phyloP scores from a whole-genome alignment of 257 asterid genomes.

The Linderniella brevidens region DNA sequence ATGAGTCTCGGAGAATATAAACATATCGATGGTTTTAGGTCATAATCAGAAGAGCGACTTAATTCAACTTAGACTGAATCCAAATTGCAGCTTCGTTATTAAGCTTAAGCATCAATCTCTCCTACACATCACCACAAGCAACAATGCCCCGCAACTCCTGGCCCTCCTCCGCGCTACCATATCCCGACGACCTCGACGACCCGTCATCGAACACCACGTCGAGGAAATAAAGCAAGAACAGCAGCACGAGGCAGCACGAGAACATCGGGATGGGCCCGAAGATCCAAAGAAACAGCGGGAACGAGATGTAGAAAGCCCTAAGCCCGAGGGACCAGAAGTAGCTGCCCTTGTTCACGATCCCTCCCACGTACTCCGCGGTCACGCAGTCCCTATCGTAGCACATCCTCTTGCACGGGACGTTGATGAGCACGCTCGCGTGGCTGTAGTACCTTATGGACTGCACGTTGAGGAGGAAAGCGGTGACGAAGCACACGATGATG shows the following conservation, averaged over 20 bases:
- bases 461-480: slow-evolving; percentile 62
- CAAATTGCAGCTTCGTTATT: not conserved
- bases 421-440: slow-evolving; percentile 81
- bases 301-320: slow-evolving; percentile 64
- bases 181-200: not conserved
- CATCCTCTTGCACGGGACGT: slow-evolving; percentile 36
- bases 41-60: slow-evolving; percentile 2
- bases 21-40: too few relatives aligned
- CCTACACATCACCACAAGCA: not conserved
- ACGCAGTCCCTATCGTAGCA: slow-evolving; percentile 10
- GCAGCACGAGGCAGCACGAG: slow-evolving; percentile 30
- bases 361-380: slow-evolving; percentile 48
- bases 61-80: slow-evolving; percentile 19
- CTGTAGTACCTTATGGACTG: slow-evolving; percentile 84
- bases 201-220: slow-evolving; percentile 36
- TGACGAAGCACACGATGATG: slow-evolving; percentile 52
- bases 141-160: slow-evolving; percentile 3
- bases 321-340: slow-evolving; percentile 92
- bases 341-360: slow-evolving; percentile 54
- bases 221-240: slow-evolving; percentile 46
- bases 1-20: too few relatives aligned
- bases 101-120: not conserved
- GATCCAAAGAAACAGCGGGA: slow-evolving; percentile 78
- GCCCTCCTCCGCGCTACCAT: slow-evolving; percentile 4
- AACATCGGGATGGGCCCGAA: slow-evolving; percentile 91